These are phyloP conservation scores for Daldinia bambusicola DNA, from an alignment of 495 filamentous ascomycete species.

Conservation along the genomic window DNA sequence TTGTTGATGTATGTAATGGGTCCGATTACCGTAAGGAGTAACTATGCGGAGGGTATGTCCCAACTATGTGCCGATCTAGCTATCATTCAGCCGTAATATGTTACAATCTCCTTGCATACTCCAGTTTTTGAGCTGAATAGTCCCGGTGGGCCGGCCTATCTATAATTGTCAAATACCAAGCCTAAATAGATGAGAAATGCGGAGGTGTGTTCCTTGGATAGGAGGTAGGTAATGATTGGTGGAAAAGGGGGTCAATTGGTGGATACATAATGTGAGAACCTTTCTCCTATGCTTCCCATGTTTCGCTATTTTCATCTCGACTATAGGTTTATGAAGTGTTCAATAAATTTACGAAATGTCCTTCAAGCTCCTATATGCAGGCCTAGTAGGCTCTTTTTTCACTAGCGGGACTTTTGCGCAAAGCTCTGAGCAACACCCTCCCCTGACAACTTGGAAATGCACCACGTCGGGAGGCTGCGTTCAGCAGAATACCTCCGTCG, in stretches of 20 bases:
- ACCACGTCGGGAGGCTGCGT: conserved; percentile 51
- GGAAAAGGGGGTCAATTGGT: conserved; percentile 20
- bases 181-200: conserved; percentile 45
- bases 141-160: conserved; percentile 29
- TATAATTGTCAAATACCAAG: conserved; percentile 26
- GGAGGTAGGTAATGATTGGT: conserved; percentile 20
- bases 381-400: conserved; percentile 38
- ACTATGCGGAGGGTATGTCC: conserved; percentile 9
- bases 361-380: conserved; percentile 38
- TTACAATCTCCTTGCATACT: conserved; percentile 35
- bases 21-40: conserved; percentile 6
- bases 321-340: conserved; percentile 7
- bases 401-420: conserved; percentile 29
- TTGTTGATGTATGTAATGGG: no score
- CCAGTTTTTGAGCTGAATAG: conserved; percentile 39
- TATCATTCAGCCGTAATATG: conserved; percentile 34
- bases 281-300: conserved; percentile 32
- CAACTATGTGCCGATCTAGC: conserved; percentile 6
- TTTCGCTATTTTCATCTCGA: conserved; percentile 19
- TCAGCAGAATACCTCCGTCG: conserved; percentile 53
- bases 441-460: conserved; percentile 56
- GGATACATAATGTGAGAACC: conserved; percentile 25
- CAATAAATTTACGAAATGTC: conserved; percentile 33
- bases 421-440: conserved; percentile 50
- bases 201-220: conserved; percentile 29